Evolutionary conservation across 306 rosid genomes (phyloP), one percentile per base, ranked within the genome.

Genomic region (Castanea crenata): DNA sequence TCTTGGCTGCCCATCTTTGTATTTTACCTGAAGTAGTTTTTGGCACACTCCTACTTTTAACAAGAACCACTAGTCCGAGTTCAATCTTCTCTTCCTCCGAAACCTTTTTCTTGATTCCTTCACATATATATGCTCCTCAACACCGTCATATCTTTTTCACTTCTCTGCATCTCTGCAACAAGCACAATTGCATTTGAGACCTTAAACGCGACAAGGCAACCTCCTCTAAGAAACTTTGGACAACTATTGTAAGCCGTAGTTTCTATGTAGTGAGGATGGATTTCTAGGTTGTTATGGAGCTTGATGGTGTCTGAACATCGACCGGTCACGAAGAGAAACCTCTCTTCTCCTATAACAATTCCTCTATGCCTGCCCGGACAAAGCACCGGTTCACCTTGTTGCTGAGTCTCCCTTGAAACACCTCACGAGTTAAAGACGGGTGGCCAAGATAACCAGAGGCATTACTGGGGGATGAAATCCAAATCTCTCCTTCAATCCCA

Each of bases 1-100:
- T 85, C 84, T 79, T 89, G 8, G 91, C 87, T 9, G 69, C 86
- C 90, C 86, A 82, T 79, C 97, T 85, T 57, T 83, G 87, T 57
- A 92, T 71, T 67, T 92, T 94, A 1, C 98, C 98, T 3, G 94
- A 94, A 61, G 96, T 90, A 2, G 97, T 94, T 82, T 92, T 94
- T 0, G 98, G 96, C 51, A 94, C 76, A 21, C 87, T 41, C 32
- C 82, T 91, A 57, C 83, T 88, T 62, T 70, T 80, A 13, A 92
- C 97, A 78, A 92, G 75, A 76, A 87, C 93, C 82, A 89, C 91
- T 79, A 83, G 35, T 18, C 87, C 97, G 80, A 92, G 41, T 23
- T 84, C 91, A 3, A 91, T 80, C 29, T 78, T 74, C 81, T 82
- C 94, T 69, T 90, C 88, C 75, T 41, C 75, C 57, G 41, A 59